Evolutionary conservation across 495 filamentous ascomycete species (phyloP).

Genomic region (Parmelia sp.): DNA sequence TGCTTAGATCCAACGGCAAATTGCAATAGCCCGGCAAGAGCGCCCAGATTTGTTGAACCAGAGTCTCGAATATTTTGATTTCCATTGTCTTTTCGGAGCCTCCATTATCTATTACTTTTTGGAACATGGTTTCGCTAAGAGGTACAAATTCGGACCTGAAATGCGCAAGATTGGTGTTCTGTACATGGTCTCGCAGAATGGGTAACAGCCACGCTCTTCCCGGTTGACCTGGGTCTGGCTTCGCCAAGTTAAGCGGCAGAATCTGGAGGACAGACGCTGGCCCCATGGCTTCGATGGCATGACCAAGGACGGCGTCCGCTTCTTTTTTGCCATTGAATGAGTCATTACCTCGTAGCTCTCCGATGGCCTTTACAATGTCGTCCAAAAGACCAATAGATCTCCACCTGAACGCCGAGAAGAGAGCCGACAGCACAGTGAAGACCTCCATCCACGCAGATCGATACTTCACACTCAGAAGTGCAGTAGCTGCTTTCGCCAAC

Average conservation of each 20-base stretch:
- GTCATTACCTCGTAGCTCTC: constrained; percentile 81
- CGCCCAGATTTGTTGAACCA: constrained; percentile 93
- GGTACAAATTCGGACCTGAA: constrained; percentile 83
- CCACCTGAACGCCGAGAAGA: constrained; percentile 85
- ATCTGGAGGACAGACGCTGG: constrained; percentile 72
- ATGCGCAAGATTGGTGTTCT: constrained; percentile 76
- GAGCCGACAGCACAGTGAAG: constrained; percentile 79
- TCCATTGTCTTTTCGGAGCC: constrained; percentile 81
- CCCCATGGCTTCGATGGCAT: constrained; percentile 82
- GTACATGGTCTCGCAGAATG: constrained; percentile 74
- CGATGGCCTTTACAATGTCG: constrained; percentile 66
- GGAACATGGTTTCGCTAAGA: constrained; percentile 82
- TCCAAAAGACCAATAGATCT: constrained; percentile 67
- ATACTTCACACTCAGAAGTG: constrained; percentile 79
- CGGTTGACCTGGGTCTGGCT: constrained; percentile 65
- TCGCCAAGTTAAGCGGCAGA: constrained; percentile 75
- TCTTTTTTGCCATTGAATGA: constrained; percentile 92
- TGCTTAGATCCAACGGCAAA: constrained; percentile 69
- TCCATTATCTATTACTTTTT: constrained; percentile 74
- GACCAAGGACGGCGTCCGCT: constrained; percentile 80
- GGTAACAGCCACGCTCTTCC: constrained; percentile 94
- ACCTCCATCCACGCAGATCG: constrained; percentile 94
- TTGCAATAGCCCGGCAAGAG: constrained; percentile 94
- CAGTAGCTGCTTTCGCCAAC: constrained; percentile 57
- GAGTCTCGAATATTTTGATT: constrained; percentile 92